Base-by-base conservation (phyloP, 1,139 yeast genomes). In the Zygosaccharomyces pseudobailii region DNA sequence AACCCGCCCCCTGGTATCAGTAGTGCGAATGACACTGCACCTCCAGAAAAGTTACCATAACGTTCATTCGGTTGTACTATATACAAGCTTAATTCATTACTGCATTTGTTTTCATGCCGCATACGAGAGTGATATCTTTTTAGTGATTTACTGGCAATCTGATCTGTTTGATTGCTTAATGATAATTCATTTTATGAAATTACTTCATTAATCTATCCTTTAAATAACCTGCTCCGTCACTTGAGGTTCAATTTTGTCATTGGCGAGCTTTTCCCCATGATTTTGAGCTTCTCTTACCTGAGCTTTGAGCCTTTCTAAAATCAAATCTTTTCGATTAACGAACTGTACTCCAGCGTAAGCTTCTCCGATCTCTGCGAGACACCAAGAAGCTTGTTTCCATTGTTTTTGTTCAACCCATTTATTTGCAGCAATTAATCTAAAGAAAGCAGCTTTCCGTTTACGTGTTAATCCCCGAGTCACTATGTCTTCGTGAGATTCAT, bases 401-500 rank as follows among this genome's bases (percentile, higher is more conserved):
- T 62, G 62, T 31, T 55, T 53, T 43, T 62, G 64, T 49, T 62
- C 65, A 2, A 71, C 70, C 89, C 96, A 84, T 59, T 85, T 87
- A 48, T 79, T 79, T 4, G 90, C 84, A 0, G 96, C 83, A 23
- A 90, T 66, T 19, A 89, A 66, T 57, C 78, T 76, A 90, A 96
- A 90, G 30, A 90, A 72, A 0, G 88, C 80, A 1, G 92, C 81
- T 60, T 87, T 88, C 47, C 97, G 74, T 45, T 68, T 68, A 48
- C 95, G 72, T 1, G 85, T 76, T 34, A 79, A 61, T 0, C 88
- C 89, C 30, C 74, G 63, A 0, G 72, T 69, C 3, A 71, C 68
- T 48, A 71, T 63, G 30, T 69, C 66, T 53, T 79, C 79, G 31
- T 65, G 46, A 2, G 71, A 67, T 7, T 59, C 57, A 25, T 60